These are phyloP conservation scores for Aspergillus quadricinctus DNA, from an alignment of 2,329 filamentous ascomycete genomes.

Conservation along the genomic window DNA sequence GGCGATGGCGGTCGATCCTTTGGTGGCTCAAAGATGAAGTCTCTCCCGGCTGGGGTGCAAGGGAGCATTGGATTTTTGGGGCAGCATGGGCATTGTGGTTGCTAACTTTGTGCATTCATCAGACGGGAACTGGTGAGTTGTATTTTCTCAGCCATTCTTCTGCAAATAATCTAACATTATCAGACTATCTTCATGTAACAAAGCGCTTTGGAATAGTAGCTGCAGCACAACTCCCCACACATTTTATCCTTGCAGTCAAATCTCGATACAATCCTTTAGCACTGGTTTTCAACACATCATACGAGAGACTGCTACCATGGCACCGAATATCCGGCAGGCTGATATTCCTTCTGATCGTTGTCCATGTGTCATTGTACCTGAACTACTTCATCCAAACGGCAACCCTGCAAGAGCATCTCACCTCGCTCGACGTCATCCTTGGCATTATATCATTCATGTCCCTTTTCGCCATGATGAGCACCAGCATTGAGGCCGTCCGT, in stretches of 20 bases:
- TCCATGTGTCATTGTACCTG: constrained; percentile 49
- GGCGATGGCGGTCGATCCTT: not conserved
- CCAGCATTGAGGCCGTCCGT: not conserved
- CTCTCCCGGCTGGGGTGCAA: not conserved
- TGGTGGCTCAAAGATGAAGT: not conserved
- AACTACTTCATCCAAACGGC: constrained; percentile 48
- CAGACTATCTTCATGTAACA: constrained; percentile 53
- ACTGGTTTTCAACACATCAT: constrained; percentile 45
- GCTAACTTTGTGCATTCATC: not conserved
- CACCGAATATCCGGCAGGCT: constrained; percentile 51
- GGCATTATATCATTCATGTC: not conserved
- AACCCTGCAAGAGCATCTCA: constrained; percentile 45
- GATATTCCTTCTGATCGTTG: constrained; percentile 41
- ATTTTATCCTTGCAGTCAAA: constrained; percentile 45
- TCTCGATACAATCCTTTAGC: constrained; percentile 50
- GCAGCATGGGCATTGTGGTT: not conserved
- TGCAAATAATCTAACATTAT: not conserved
- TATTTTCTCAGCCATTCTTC: too few relatives aligned
- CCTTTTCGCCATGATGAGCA: not conserved
- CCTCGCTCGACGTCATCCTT: constrained; percentile 1
- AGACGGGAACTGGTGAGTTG: not conserved
- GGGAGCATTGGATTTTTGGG: not conserved
- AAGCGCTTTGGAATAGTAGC: constrained; percentile 53
- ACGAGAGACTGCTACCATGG: constrained; percentile 47
- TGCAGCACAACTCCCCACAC: constrained; percentile 51